These are phyloP conservation scores for Cephalotrichum gorgonifer DNA, from an alignment of 2,329 filamentous ascomycete species.

Conservation along the genomic window DNA sequence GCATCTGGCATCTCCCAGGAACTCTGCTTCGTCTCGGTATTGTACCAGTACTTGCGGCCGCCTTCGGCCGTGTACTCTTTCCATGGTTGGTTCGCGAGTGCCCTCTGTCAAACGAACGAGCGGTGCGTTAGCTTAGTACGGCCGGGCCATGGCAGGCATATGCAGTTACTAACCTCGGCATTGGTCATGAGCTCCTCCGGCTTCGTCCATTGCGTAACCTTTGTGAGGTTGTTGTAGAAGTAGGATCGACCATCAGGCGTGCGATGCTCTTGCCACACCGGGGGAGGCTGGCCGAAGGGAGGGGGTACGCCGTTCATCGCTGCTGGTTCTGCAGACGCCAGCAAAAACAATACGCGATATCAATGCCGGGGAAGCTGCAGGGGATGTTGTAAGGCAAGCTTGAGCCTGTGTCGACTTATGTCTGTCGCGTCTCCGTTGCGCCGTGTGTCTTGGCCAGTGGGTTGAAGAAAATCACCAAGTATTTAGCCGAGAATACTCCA, in stretches of 20 bases:
- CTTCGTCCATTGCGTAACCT: slow-evolving; percentile 89
- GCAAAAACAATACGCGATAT: background rate
- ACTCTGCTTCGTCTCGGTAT: slow-evolving; percentile 82
- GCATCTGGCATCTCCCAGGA: slow-evolving; percentile 88
- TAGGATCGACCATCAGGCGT: slow-evolving; percentile 77
- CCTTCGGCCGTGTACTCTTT: slow-evolving; percentile 83
- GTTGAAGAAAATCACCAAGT: background rate
- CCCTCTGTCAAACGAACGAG: slow-evolving; percentile 54
- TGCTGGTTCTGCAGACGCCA: background rate
- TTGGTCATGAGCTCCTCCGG: slow-evolving; percentile 79
- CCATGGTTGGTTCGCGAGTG: slow-evolving; percentile 76
- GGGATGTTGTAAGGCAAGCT: background rate
- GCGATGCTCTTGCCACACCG: slow-evolving; percentile 70
- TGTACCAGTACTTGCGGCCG: slow-evolving; percentile 91
- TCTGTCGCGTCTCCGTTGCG: background rate
- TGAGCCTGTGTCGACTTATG: background rate
- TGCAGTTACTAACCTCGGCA: slow-evolving; percentile 52
- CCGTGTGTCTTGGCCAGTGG: background rate
- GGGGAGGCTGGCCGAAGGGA: slow-evolving; percentile 36
- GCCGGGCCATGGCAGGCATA: background rate
- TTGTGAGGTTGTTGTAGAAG: slow-evolving; percentile 81
- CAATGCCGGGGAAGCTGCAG: background rate
- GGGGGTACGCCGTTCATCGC: slow-evolving; percentile 48
- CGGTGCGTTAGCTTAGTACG: background rate
- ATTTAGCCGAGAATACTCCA: background rate